These are phyloP conservation scores for Aureobasidium sp. DNA, from an alignment of 2,329 filamentous ascomycete species.

Conservation along the genomic window DNA sequence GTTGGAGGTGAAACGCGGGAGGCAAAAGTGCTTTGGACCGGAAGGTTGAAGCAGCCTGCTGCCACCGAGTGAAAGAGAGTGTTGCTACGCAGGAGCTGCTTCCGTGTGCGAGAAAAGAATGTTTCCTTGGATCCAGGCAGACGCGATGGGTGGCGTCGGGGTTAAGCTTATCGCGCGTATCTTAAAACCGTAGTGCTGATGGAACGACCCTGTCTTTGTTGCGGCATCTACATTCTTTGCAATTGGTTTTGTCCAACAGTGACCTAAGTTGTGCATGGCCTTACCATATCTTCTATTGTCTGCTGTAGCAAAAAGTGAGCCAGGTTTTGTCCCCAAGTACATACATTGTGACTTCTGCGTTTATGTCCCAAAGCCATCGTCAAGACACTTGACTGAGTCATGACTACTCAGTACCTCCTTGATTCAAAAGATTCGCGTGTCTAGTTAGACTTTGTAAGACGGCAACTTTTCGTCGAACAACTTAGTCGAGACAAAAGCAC, in stretches of 20 bases:
- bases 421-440: too few relatives aligned
- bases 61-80: background rate
- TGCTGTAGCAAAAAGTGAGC: too few relatives aligned
- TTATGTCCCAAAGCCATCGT: too few relatives aligned
- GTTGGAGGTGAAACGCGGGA: background rate
- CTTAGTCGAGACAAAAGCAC: background rate
- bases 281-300: background rate
- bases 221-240: too few relatives aligned
- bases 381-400: too few relatives aligned
- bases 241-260: background rate
- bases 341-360: too few relatives aligned
- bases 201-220: background rate
- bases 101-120: background rate
- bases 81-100: background rate
- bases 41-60: background rate
- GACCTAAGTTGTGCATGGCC: background rate
- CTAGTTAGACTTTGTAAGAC: too few relatives aligned
- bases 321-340: too few relatives aligned
- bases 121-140: background rate
- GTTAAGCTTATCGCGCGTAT: background rate
- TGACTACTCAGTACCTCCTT: too few relatives aligned
- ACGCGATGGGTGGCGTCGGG: slow-evolving; percentile 3
- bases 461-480: background rate
- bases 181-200: background rate
- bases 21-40: background rate